These are phyloP conservation scores for Pseudocercospora crystallina DNA, from an alignment of 2,329 filamentous ascomycete species.

Conservation along the genomic window DNA sequence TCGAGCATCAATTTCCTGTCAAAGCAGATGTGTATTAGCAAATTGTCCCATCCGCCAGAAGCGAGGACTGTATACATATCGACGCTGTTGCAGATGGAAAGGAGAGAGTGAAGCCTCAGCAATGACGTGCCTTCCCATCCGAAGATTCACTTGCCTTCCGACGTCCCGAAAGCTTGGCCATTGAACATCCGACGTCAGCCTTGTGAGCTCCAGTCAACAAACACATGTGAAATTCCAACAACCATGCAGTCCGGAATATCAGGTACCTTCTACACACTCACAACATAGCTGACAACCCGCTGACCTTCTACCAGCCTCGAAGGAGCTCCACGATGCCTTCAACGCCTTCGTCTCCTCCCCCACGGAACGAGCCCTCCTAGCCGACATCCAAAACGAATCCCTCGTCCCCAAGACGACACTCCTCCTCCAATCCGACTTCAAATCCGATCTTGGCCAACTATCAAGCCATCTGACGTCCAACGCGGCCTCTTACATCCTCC, in stretches of 20 bases:
- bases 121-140: not conserved
- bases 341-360: constrained; percentile 63
- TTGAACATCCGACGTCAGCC: not conserved
- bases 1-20: too few relatives aligned
- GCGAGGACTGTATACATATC: too few relatives aligned
- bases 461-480: constrained; percentile 64
- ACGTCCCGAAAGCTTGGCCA: too few relatives aligned
- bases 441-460: constrained; percentile 63
- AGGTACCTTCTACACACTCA: constrained; percentile 49
- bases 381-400: constrained; percentile 67
- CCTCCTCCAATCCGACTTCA: constrained; percentile 57
- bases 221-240: not conserved
- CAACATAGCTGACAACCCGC: constrained; percentile 7
- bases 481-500: constrained; percentile 70
- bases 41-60: too few relatives aligned
- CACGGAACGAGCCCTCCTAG: constrained; percentile 67
- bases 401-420: constrained; percentile 63
- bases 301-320: constrained; percentile 57
- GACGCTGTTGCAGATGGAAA: not conserved
- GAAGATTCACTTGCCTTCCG: not conserved
- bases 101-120: not conserved
- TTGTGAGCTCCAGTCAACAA: not conserved
- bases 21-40: too few relatives aligned
- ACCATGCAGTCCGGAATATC: constrained; percentile 78
- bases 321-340: constrained; percentile 75